Evolutionary conservation across 1,139 yeast genomes (phyloP).

Genomic region (Kluyveromyces marxianus): DNA sequence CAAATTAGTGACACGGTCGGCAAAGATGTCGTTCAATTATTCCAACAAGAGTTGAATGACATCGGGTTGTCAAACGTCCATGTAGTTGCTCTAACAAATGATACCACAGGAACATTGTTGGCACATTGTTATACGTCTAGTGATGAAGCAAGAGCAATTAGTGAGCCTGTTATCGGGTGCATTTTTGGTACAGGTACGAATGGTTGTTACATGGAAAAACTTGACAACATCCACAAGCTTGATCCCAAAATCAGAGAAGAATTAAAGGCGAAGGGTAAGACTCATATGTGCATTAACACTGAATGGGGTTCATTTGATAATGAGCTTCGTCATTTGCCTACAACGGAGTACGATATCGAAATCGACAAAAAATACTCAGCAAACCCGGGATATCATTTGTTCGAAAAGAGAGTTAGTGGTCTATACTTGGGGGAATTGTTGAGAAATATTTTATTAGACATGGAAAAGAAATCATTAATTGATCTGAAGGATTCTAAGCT

Average conservation of each 20-base stretch:
- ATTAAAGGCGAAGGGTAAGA: conserved; percentile 39
- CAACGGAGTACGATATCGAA: conserved; percentile 60
- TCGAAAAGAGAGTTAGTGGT: conserved; percentile 89
- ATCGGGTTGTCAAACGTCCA: conserved; percentile 44
- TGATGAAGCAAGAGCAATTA: conserved; percentile 43
- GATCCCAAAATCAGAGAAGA: conserved; percentile 34
- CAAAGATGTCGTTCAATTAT: conserved; percentile 63
- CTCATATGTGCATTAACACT: conserved; percentile 84
- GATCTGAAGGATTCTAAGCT: conserved; percentile 47
- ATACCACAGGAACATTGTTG: conserved; percentile 87
- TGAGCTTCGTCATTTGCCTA: conserved; percentile 60
- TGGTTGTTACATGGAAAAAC: conserved; percentile 80
- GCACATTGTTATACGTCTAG: conserved; percentile 77
- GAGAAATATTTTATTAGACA: conserved; percentile 62
- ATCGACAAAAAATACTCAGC: conserved; percentile 65
- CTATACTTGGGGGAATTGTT: conserved; percentile 90
- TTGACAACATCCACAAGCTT: conserved; percentile 65
- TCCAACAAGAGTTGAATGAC: conserved; percentile 60
- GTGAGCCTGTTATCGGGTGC: conserved; percentile 72
- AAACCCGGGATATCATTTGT: conserved; percentile 79
- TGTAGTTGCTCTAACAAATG: conserved; percentile 86
- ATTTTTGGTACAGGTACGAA: conserved; percentile 96
- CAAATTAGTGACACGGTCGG: conserved; percentile 79
- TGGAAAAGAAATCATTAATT: conserved; percentile 49
- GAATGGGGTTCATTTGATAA: conserved; percentile 98